These are phyloP conservation scores for Lepidium didymum DNA, from an alignment of 345 rosid species.

Conservation along the genomic window DNA sequence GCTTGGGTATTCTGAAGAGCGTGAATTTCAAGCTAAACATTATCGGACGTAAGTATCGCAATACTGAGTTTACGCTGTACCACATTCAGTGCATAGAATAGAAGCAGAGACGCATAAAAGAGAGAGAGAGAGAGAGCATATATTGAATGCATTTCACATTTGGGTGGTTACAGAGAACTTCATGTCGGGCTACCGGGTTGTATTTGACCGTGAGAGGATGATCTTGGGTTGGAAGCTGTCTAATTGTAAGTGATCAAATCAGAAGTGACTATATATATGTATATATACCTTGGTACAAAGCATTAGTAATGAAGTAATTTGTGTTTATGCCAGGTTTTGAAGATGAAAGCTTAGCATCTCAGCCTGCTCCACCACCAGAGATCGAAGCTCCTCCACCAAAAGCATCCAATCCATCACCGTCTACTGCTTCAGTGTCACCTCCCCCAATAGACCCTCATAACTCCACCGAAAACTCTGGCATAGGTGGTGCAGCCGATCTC, in stretches of 20 bases:
- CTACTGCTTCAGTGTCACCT: not conserved
- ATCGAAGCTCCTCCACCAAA: constrained; percentile 10
- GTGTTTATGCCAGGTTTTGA: constrained; percentile 18
- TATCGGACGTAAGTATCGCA: constrained; percentile 74
- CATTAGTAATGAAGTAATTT: not conserved
- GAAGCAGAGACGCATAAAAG: no score
- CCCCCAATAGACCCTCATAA: not conserved
- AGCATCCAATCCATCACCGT: not conserved
- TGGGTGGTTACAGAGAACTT: constrained; percentile 41
- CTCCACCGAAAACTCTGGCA: not conserved
- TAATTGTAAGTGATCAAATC: constrained; percentile 42
- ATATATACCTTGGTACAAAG: not conserved
- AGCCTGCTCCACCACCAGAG: constrained; percentile 10
- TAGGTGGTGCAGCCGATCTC: not conserved
- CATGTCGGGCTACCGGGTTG: constrained; percentile 53
- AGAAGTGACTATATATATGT: not conserved
- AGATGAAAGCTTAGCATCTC: constrained; percentile 7
- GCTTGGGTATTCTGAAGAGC: constrained; percentile 60
- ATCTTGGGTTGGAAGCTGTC: constrained; percentile 61
- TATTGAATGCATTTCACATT: not conserved
- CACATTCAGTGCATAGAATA: no score
- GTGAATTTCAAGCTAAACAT: constrained; percentile 36
- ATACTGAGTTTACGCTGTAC: not conserved
- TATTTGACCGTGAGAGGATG: constrained; percentile 60
- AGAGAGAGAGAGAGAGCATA: not conserved